Percentiles rank a stretch among this genome's conserved stretches.
Conservation (phyloP, 2,329 filamentous ascomycete species). For the Aspergillus pseudoterreus region DNA sequence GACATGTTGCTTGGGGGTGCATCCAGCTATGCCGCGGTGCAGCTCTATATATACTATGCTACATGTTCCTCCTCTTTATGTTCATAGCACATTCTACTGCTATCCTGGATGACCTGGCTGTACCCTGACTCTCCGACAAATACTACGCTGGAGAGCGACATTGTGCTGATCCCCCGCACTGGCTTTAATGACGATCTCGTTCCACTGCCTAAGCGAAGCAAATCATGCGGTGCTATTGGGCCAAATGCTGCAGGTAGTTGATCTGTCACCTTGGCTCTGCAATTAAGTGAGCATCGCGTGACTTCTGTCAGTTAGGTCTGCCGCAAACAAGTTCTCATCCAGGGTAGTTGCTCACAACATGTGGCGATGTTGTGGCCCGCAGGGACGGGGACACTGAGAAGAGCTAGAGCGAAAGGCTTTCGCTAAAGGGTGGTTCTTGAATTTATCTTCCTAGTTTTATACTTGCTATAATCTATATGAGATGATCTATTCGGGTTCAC, state of each 20-base stretch:
- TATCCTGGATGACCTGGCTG: not conserved
- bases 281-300: not conserved
- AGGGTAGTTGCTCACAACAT: too few relatives aligned
- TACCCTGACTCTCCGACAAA: not conserved
- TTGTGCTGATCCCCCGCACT: not conserved
- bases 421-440: too few relatives aligned
- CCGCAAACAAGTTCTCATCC: too few relatives aligned
- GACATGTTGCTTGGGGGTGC: not conserved
- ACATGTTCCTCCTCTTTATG: too few relatives aligned
- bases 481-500: too few relatives aligned
- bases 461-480: too few relatives aligned
- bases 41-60: too few relatives aligned
- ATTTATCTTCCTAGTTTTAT: too few relatives aligned
- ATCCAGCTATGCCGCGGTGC: not conserved
- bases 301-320: not conserved
- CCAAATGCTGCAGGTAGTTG: not conserved
- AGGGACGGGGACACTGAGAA: not conserved
- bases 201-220: not conserved
- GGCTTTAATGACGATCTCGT: not conserved
- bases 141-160: not conserved
- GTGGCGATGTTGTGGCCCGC: not conserved
- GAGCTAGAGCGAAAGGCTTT: too few relatives aligned
- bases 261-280: not conserved
- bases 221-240: not conserved
- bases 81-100: too few relatives aligned